Percentiles rank a stretch among this genome's conserved stretches.
Conservation (phyloP, 1,284 basidiomycete species). For the Fomes fomentarius region DNA sequence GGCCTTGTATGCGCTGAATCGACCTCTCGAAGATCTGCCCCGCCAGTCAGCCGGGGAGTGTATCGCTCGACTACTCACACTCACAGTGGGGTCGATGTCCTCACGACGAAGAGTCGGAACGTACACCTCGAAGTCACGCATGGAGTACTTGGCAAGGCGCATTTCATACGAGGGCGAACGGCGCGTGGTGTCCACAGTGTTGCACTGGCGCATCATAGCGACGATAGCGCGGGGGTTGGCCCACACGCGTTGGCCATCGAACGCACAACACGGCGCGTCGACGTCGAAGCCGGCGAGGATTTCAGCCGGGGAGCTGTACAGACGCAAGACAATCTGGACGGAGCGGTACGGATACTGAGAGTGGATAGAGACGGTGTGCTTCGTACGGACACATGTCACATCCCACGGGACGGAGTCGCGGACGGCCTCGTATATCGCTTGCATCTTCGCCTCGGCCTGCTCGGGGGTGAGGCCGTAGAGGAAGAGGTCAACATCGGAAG, state of each 20-base stretch:
- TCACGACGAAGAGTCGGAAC: constrained; percentile 52
- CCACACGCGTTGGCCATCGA: constrained; percentile 57
- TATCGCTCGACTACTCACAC: constrained; percentile 1
- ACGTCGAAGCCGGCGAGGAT: constrained; percentile 66
- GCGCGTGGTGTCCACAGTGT: constrained; percentile 59
- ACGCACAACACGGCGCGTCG: constrained; percentile 59
- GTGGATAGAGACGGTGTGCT: constrained; percentile 64
- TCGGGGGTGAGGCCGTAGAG: constrained; percentile 59
- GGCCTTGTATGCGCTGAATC: constrained; percentile 53
- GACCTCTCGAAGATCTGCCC: constrained; percentile 60
- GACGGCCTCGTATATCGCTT: constrained; percentile 60
- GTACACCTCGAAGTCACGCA: constrained; percentile 56
- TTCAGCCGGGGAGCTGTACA: constrained; percentile 63
- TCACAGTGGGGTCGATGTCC: constrained; percentile 59
- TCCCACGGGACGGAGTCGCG: constrained; percentile 67
- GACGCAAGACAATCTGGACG: constrained; percentile 58
- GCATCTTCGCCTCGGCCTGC: constrained; percentile 62
- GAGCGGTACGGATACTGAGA: constrained; percentile 65
- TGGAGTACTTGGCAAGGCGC: constrained; percentile 56
- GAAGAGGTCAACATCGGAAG: constrained; percentile 66
- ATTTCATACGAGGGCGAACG: constrained; percentile 66
- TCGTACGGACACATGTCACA: constrained; percentile 63
- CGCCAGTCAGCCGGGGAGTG: not conserved
- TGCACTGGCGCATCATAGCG: constrained; percentile 62
- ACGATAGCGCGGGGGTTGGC: constrained; percentile 58